phyloP scores from a whole-genome alignment of 257 asterid genomes.

The Primulina eburnea region DNA sequence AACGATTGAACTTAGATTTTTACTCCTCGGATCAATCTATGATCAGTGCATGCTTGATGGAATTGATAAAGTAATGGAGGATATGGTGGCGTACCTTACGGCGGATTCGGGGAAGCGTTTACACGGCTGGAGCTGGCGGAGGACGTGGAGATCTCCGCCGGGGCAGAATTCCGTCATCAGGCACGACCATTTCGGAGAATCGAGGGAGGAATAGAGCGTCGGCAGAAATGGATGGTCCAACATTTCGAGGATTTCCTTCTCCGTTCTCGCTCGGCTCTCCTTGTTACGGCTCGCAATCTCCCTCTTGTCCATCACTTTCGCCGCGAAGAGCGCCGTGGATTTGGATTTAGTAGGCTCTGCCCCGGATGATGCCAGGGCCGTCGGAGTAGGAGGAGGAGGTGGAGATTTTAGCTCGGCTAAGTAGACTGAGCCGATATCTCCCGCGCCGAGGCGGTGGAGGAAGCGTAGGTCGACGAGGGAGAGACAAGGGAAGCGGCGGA shows the following conservation, averaged over 20 bases:
- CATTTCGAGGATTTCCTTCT: constrained; percentile 78
- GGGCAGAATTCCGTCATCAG: constrained; percentile 89
- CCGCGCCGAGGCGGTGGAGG: constrained; percentile 88
- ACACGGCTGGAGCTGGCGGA: constrained; percentile 92
- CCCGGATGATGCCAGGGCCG: constrained; percentile 8
- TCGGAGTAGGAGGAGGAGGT: background rate
- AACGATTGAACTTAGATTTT: background rate
- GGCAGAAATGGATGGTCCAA: constrained; percentile 92
- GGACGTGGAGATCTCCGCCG: constrained; percentile 96
- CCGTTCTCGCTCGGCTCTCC: constrained; percentile 86
- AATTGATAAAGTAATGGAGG: background rate
- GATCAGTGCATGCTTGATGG: no score
- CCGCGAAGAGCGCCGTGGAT: constrained; percentile 58
- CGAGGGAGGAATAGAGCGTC: constrained; percentile 72
- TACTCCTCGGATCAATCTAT: no score
- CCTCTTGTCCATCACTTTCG: constrained; percentile 85
- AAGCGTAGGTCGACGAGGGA: constrained; percentile 80
- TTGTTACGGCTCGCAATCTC: constrained; percentile 80
- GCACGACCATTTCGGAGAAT: constrained; percentile 86
- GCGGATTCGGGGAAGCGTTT: constrained; percentile 87
- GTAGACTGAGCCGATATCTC: constrained; percentile 93
- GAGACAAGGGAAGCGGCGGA: constrained; percentile 50
- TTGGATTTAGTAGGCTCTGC: constrained; percentile 14
- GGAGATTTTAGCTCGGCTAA: constrained; percentile 71
- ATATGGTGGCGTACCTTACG: constrained; percentile 54